phyloP scores from a whole-genome alignment of 2,329 filamentous ascomycete species.

The Fusarium ambrosium region DNA sequence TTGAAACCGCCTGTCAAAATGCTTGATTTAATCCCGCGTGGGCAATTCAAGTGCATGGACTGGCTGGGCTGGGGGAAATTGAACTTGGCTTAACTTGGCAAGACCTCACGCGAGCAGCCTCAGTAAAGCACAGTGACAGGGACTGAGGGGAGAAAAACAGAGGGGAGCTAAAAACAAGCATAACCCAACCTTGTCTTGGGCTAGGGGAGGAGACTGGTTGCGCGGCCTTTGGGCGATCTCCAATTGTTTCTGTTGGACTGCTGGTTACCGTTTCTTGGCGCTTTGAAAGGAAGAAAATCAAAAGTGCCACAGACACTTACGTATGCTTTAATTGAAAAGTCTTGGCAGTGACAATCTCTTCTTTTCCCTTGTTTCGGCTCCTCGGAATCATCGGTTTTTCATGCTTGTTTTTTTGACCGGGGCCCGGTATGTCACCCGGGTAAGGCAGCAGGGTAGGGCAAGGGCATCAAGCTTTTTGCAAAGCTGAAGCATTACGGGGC shows the following conservation, averaged over 20 bases:
- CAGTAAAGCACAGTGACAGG: too few relatives aligned
- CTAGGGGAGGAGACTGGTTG: conserved; percentile 17
- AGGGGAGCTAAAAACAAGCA: conserved; percentile 25
- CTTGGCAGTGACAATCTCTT: neutral
- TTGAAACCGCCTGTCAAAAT: neutral
- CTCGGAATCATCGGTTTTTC: neutral
- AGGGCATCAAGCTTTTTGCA: too few relatives aligned
- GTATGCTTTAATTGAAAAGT: neutral
- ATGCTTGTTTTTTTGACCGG: neutral
- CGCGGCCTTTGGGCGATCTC: conserved; percentile 22
- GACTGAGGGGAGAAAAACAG: neutral
- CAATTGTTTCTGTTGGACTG: neutral
- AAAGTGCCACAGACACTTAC: conserved; percentile 6
- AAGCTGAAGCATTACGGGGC: neutral
- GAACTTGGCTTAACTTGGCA: neutral
- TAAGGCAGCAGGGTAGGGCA: neutral
- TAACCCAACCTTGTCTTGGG: conserved; percentile 11
- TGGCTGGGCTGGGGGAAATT: neutral
- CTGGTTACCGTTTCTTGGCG: neutral
- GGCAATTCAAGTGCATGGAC: neutral
- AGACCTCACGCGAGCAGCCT: conserved; percentile 29
- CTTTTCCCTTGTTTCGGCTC: neutral
- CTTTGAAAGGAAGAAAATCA: neutral
- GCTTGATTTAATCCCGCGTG: conserved; percentile 1
- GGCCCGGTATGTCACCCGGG: neutral